Percentiles rank a stretch among this genome's conserved stretches.
Conservation (phyloP, 768 basidiomycete species). For the Ramaria rubella region DNA sequence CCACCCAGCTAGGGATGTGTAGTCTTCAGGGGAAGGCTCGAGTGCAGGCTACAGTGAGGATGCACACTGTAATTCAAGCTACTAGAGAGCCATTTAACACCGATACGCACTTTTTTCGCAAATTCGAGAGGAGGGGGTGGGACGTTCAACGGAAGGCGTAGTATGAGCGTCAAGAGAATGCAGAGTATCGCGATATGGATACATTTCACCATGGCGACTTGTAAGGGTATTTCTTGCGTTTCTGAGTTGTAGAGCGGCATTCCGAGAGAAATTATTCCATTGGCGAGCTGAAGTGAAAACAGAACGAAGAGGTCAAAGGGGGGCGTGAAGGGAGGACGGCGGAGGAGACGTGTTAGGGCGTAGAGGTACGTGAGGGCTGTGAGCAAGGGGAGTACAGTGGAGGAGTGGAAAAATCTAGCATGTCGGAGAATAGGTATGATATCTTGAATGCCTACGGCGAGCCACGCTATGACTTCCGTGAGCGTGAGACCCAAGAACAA, state of each 20-base stretch:
- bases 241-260: too few relatives aligned
- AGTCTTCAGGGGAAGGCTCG: conserved; percentile 14
- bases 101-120: not conserved
- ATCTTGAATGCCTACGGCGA: too few relatives aligned
- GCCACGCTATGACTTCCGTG: too few relatives aligned
- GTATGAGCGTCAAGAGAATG: not conserved
- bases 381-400: too few relatives aligned
- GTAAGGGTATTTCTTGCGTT: conserved; percentile 1
- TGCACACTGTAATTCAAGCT: not conserved
- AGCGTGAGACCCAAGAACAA: too few relatives aligned
- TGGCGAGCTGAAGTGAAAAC: conserved; percentile 15
- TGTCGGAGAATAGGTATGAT: too few relatives aligned
- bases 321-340: conserved; percentile 14
- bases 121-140: not conserved
- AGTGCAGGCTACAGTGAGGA: not conserved
- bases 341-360: conserved; percentile 13
- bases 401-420: too few relatives aligned
- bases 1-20: conserved; percentile 12
- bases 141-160: conserved; percentile 6
- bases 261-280: not conserved
- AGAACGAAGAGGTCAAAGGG: conserved; percentile 20
- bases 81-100: not conserved
- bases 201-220: not conserved
- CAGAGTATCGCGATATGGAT: not conserved
- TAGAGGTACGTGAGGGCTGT: conserved; percentile 21